A percentile compares a stretch with the other conserved stretches of the same genome.
Evolutionary conservation across 2,329 filamentous ascomycete genomes (phyloP).

Genomic region (Didymella arachidicola): DNA sequence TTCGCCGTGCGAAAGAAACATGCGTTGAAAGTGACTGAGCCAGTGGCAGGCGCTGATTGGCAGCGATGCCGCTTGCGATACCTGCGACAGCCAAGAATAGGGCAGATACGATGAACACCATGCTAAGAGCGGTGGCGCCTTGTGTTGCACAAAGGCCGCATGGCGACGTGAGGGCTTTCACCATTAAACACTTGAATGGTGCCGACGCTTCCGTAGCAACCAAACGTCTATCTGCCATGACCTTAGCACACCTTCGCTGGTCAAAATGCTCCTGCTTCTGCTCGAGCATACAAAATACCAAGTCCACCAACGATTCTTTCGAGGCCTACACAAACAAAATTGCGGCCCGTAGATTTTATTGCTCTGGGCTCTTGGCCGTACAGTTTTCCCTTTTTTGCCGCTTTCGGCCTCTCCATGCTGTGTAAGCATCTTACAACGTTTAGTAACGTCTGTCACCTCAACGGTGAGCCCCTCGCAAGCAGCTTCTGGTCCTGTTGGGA

Average conservation of each 20-base stretch:
- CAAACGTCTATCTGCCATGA: neutral
- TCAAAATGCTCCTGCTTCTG: neutral
- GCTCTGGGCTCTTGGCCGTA: conserved; percentile 10
- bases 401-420: conserved; percentile 7
- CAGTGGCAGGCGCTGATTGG: neutral
- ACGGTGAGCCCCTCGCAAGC: conserved; percentile 8
- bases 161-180: conserved; percentile 14
- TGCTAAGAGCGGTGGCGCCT: neutral
- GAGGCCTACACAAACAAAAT: conserved; percentile 11
- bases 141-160: conserved; percentile 8
- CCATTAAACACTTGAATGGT: neutral
- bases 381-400: conserved; percentile 15
- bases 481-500: neutral
- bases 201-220: conserved; percentile 4
- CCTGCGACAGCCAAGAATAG: conserved; percentile 11
- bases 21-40: conserved; percentile 8
- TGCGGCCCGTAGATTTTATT: conserved; percentile 14
- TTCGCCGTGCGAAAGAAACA: conserved; percentile 6
- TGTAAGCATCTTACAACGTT: conserved; percentile 16
- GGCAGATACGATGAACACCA: conserved; percentile 4
- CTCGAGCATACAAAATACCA: neutral
- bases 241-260: neutral
- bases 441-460: conserved; percentile 4
- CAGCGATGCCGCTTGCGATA: neutral
- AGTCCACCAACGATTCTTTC: neutral